Base-by-base conservation (phyloP, 2,329 filamentous ascomycete species). In the Aspergillus alliaceus region DNA sequence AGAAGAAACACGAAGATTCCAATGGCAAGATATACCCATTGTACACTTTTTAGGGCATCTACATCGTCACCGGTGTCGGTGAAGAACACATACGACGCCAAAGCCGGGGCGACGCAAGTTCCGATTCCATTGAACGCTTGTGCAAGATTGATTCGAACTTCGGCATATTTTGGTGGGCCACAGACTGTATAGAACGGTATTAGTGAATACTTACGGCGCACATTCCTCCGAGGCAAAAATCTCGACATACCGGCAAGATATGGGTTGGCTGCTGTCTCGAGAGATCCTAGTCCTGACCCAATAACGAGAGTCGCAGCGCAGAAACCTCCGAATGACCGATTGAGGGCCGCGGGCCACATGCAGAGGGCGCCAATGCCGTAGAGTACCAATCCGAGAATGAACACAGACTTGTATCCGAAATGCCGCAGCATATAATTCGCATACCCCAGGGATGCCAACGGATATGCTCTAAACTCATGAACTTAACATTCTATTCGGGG, bases 11-110 rank as follows among this genome's bases (percentile, higher is more conserved):
- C 89, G 60, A 91, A 91, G 67, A 83, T 78, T 3, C 87, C 90
- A 59, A 93, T 88, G 54, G 87, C 88, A n/a, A 95, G 82, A 65
- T 95, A 95, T 0, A 90, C 87, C 85, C 86, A 92, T 72, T 92
- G 88, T 1, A 92, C 89, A 55, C 87, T 86, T 62, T 80, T 79
- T 3, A 95, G 80, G 1, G 83, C 83, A 29, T 75, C 72, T 9
- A 82, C 77, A 53, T 84, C 81, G 55, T 81, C 79, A 48, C 84
- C 82, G 8, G 90, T 81, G 12, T 81, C 77, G 55, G 82, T 83
- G 76, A 92, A 92, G 75, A 92, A 89, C 56, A 89, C 87, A 58
- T 87, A 87, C 1, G 86, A 88, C 42, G 87, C 90, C 8, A 92
- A 79, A 0, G 91, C 84, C 1, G 90, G 89, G 0, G 88, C 89